phyloP scores from a whole-genome alignment of 2,329 filamentous ascomycete species.

The Septoria linicola region DNA sequence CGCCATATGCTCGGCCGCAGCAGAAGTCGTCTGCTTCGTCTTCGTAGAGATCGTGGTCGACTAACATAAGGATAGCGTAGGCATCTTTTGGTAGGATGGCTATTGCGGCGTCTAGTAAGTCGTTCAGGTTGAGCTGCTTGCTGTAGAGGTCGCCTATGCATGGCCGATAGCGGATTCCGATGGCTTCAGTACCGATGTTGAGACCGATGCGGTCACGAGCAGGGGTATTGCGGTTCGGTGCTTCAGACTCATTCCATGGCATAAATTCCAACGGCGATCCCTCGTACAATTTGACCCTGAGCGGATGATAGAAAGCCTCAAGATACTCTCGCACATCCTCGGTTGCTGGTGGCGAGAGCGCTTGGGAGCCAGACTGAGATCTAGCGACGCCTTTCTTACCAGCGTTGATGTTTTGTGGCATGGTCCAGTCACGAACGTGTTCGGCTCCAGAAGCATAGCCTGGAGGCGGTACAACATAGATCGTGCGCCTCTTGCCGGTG shows the following conservation, averaged over 20 bases:
- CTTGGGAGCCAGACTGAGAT: too few relatives aligned
- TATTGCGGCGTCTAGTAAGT: constrained; percentile 60
- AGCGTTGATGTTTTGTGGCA: constrained; percentile 25
- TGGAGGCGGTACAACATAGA: constrained; percentile 57
- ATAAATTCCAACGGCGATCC: constrained; percentile 46
- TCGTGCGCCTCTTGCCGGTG: constrained; percentile 41
- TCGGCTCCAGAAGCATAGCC: constrained; percentile 39
- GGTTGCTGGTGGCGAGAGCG: constrained; percentile 13
- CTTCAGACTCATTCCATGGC: constrained; percentile 45
- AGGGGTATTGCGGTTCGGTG: neutral
- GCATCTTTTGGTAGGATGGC: constrained; percentile 57
- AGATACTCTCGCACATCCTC: constrained; percentile 47
- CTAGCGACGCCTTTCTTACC: neutral
- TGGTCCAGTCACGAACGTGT: constrained; percentile 48
- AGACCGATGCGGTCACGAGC: constrained; percentile 46
- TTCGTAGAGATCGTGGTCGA: constrained; percentile 65
- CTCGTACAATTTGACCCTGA: constrained; percentile 51
- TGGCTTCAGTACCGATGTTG: constrained; percentile 37
- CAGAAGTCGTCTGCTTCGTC: constrained; percentile 65
- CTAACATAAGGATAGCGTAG: constrained; percentile 57
- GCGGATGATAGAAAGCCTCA: constrained; percentile 54
- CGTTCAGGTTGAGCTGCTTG: constrained; percentile 59
- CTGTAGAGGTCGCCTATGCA: constrained; percentile 50
- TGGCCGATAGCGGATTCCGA: constrained; percentile 54
- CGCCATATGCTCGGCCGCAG: constrained; percentile 66